Evolutionary conservation across 768 basidiomycete species (phyloP).

Genomic region (Tephrocybe sp.): DNA sequence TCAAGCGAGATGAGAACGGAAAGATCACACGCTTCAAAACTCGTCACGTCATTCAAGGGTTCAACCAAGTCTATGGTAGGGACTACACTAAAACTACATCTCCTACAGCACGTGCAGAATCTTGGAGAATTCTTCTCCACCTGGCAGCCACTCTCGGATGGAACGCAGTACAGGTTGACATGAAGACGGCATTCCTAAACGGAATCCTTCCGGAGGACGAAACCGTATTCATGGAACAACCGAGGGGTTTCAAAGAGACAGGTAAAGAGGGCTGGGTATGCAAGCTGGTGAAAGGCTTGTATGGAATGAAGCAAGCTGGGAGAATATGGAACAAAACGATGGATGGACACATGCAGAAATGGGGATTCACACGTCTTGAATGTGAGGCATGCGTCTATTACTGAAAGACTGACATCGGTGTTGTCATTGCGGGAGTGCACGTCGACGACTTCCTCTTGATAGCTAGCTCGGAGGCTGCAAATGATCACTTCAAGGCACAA

Average conservation of each 20-base stretch:
- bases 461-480: not conserved
- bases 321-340: not conserved
- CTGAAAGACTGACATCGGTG: not conserved
- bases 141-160: not conserved
- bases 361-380: not conserved
- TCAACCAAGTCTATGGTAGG: not conserved
- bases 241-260: not conserved
- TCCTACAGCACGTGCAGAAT: not conserved
- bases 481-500: not conserved
- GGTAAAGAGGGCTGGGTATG: not conserved
- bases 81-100: not conserved
- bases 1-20: not conserved
- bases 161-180: not conserved
- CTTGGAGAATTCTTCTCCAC: not conserved
- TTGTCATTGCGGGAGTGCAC: not conserved
- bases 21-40: not conserved
- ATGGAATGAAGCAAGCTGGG: conserved; percentile 1
- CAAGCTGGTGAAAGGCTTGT: not conserved
- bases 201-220: not conserved
- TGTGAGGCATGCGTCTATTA: not conserved
- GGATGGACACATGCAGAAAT: not conserved
- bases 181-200: not conserved
- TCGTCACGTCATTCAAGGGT: not conserved
- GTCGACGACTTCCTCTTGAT: not conserved
- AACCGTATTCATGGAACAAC: not conserved